Percentiles rank a stretch among this genome's conserved stretches.
phyloP scores from a whole-genome alignment of 2,329 filamentous ascomycete genomes.

The Aquanectria penicillioides region DNA sequence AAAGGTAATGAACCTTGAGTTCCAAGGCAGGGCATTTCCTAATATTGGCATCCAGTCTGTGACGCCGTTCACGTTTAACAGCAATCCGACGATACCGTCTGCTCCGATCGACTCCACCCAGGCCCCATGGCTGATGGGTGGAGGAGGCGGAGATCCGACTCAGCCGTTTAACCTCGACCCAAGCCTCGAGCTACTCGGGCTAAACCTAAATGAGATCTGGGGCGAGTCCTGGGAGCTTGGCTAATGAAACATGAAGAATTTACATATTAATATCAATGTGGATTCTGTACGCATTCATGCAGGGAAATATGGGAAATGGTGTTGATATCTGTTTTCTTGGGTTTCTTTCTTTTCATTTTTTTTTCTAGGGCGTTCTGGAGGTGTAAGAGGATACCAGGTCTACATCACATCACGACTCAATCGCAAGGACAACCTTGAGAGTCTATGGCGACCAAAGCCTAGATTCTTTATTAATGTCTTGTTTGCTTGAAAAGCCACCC shows the following conservation, averaged over 20 bases:
- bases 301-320: not conserved
- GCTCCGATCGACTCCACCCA: slow-evolving; percentile 48
- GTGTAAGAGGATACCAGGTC: slow-evolving; percentile 34
- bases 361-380: slow-evolving; percentile 17
- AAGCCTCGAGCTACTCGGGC: slow-evolving; percentile 62
- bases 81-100: slow-evolving; percentile 46
- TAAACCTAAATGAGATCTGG: slow-evolving; percentile 66
- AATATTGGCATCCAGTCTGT: slow-evolving; percentile 50
- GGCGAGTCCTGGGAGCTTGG: slow-evolving; percentile 59
- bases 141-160: slow-evolving; percentile 41
- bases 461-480: slow-evolving; percentile 7
- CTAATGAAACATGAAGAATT: slow-evolving; percentile 32
- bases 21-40: slow-evolving; percentile 40
- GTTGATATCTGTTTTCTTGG: not conserved
- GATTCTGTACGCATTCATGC: slow-evolving; percentile 15
- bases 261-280: slow-evolving; percentile 38
- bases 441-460: slow-evolving; percentile 1
- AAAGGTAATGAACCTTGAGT: slow-evolving; percentile 50
- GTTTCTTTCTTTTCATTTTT: not conserved
- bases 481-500: slow-evolving; percentile 6
- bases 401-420: slow-evolving; percentile 33
- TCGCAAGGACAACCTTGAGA: slow-evolving; percentile 23
- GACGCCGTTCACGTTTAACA: slow-evolving; percentile 52
- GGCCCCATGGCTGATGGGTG: slow-evolving; percentile 48
- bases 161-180: slow-evolving; percentile 62